phyloP scores from a whole-genome alignment of 2,329 filamentous ascomycete species.

The Blumeriella jaapii region DNA sequence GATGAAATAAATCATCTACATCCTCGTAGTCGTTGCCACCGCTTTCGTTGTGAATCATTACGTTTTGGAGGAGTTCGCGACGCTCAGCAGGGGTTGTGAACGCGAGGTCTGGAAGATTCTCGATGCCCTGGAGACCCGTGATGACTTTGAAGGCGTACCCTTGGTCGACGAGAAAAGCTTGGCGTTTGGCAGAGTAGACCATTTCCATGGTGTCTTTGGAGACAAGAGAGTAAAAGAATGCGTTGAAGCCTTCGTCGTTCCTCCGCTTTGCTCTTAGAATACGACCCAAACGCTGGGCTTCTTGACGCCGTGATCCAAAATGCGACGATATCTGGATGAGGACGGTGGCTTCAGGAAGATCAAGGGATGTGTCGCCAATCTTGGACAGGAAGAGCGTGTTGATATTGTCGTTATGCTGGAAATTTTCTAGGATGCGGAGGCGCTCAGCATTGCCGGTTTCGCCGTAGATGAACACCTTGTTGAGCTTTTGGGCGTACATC shows the following conservation, averaged over 20 bases:
- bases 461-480: conserved; percentile 85
- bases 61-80: conserved; percentile 76
- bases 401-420: conserved; percentile 81
- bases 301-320: conserved; percentile 91
- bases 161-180: conserved; percentile 95
- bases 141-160: conserved; percentile 99
- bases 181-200: conserved; percentile 92
- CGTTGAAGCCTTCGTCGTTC: conserved; percentile 97
- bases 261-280: conserved; percentile 90
- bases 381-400: conserved; percentile 95
- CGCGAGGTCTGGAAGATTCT: conserved; percentile 67
- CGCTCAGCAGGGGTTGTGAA: conserved; percentile 72
- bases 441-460: conserved; percentile 79
- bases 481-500: conserved; percentile 70
- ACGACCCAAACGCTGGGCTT: conserved; percentile 84
- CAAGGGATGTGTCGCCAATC: conserved; percentile 96
- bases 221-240: conserved; percentile 96
- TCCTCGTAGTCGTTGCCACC: conserved; percentile 16
- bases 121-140: conserved; percentile 84
- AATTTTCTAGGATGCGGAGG: conserved; percentile 79
- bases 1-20: conserved; percentile 52
- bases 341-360: conserved; percentile 91
- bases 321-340: conserved; percentile 96
- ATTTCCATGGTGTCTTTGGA: conserved; percentile 97
- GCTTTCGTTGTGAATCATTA: conserved; percentile 72